These are phyloP conservation scores for Paecilomyces variotii DNA, from an alignment of 2,329 filamentous ascomycete species.

Conservation along the genomic window DNA sequence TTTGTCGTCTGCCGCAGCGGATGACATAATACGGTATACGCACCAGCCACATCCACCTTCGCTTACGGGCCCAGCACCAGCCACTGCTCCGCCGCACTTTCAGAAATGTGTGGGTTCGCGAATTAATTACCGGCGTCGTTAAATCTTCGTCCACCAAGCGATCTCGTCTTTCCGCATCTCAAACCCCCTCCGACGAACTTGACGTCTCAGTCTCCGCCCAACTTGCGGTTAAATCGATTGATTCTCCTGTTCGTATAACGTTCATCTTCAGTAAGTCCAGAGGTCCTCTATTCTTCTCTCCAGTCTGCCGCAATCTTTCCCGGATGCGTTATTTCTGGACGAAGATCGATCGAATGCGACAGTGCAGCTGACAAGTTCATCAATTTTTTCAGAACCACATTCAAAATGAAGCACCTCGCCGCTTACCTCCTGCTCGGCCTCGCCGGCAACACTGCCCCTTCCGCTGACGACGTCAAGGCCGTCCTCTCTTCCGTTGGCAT, in stretches of 20 bases:
- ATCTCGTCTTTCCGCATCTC: conserved; percentile 14
- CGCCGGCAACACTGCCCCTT: conserved; percentile 84
- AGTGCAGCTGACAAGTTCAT: not conserved
- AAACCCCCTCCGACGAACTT: conserved; percentile 55
- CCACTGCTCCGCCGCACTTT: conserved; percentile 32
- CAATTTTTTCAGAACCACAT: conserved; percentile 15
- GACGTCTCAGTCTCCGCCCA: conserved; percentile 99
- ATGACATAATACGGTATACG: conserved; percentile 12
- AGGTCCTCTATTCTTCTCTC: conserved; percentile 16
- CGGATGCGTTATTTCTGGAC: not conserved
- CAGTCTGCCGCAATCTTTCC: conserved; percentile 2
- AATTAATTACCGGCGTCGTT: conserved; percentile 19
- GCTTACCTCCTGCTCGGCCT: conserved; percentile 96
- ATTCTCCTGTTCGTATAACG: conserved; percentile 47
- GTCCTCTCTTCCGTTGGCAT: conserved; percentile 93
- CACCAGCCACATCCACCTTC: conserved; percentile 23
- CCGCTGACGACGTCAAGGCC: conserved; percentile 73
- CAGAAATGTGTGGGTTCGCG: conserved; percentile 15
- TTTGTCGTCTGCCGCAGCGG: not conserved
- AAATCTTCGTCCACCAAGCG: conserved; percentile 20
- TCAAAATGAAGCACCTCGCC: conserved; percentile 99
- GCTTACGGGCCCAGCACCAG: conserved; percentile 26
- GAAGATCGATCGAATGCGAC: conserved; percentile 10
- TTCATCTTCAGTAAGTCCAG: conserved; percentile 10
- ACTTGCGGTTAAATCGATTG: conserved; percentile 99